A percentile compares a stretch with the other conserved stretches of the same genome.
Evolutionary conservation across 768 basidiomycete species (phyloP).

Genomic region (Gautieria morchelliformis): DNA sequence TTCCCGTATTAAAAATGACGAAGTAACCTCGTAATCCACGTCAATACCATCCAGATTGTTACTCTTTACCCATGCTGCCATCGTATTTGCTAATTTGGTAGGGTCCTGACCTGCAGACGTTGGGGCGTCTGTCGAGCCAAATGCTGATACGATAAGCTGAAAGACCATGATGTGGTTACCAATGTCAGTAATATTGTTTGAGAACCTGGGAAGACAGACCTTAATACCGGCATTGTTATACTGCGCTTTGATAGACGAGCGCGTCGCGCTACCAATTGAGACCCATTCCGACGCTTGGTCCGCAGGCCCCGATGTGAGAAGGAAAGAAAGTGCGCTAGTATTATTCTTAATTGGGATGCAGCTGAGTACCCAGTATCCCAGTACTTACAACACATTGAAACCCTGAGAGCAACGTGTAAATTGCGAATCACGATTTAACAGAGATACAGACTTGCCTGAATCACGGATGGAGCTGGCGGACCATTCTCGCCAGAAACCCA

Average conservation of each 20-base stretch:
- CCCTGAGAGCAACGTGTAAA: background rate
- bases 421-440: too few relatives aligned
- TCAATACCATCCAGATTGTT: conserved; percentile 20
- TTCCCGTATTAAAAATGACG: background rate
- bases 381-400: background rate
- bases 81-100: conserved; percentile 19
- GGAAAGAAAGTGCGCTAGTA: conserved; percentile 34
- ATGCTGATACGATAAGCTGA: conserved; percentile 17
- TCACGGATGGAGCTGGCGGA: conserved; percentile 3
- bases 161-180: background rate
- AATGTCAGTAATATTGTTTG: background rate
- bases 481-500: conserved; percentile 7
- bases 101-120: conserved; percentile 25
- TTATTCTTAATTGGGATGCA: conserved; percentile 1
- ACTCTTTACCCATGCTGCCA: conserved; percentile 26
- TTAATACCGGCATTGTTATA: conserved; percentile 52
- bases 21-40: conserved; percentile 14
- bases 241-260: conserved; percentile 38
- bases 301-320: conserved; percentile 43
- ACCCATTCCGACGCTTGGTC: conserved; percentile 56
- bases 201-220: background rate
- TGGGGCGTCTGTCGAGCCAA: conserved; percentile 17
- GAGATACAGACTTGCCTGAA: background rate
- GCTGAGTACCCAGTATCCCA: background rate
- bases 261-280: conserved; percentile 31